phyloP scores from a whole-genome alignment of 192 early-diverging fungal species.

The Coemansia sp. region DNA sequence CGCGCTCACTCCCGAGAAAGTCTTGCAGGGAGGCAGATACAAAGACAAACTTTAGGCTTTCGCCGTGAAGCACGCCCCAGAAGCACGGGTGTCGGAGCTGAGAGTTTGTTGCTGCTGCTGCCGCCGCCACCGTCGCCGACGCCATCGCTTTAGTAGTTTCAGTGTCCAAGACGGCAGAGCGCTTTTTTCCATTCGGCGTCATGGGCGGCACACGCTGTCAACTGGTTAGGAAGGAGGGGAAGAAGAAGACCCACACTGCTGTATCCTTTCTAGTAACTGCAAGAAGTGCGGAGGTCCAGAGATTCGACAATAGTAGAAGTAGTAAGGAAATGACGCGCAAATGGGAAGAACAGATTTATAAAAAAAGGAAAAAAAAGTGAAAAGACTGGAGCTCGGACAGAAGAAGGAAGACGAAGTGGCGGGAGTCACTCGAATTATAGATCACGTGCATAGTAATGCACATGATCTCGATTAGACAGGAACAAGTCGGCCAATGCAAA shows the following conservation, averaged over 20 bases:
- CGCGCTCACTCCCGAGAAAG: slow-evolving; percentile 33
- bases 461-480: slow-evolving; percentile 23
- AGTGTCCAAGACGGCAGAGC: slow-evolving; percentile 29
- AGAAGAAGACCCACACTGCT: background rate
- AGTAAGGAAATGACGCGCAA: background rate
- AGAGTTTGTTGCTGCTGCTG: slow-evolving; percentile 5
- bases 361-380: background rate
- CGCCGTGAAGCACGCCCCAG: slow-evolving; percentile 51
- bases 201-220: slow-evolving; percentile 17
- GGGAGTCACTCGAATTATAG: slow-evolving; percentile 24
- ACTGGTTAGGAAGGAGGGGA: slow-evolving; percentile 6
- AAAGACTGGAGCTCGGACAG: background rate
- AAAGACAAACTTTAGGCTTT: slow-evolving; percentile 44
- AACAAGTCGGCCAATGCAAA: too few species aligned
- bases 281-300: slow-evolving; percentile 1
- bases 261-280: background rate
- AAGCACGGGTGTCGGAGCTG: slow-evolving; percentile 41
- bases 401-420: background rate
- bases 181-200: slow-evolving; percentile 47
- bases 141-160: slow-evolving; percentile 6
- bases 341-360: slow-evolving; percentile 2
- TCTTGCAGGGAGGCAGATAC: slow-evolving; percentile 45
- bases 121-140: background rate
- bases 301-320: background rate
- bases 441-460: slow-evolving; percentile 41